Base-by-base conservation (phyloP, 805 yeast species). In the Saccharomycopsis sp. region DNA sequence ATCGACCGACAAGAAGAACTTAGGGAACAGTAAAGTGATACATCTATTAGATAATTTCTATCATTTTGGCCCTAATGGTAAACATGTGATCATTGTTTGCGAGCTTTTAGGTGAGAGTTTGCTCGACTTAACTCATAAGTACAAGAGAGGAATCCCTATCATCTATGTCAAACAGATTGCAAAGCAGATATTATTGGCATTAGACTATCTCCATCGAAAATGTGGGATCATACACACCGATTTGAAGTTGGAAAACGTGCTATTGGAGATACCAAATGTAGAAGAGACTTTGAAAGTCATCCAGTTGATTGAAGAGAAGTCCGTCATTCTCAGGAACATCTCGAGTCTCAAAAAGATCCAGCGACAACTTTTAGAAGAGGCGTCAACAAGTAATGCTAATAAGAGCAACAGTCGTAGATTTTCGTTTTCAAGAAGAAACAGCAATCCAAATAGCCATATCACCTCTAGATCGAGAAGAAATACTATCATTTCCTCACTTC, bases 201-300 rank as follows among this genome's bases (percentile, higher is more conserved):
- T 84, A 59, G 85, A 83, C 67, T 82, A 78, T 65, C 70, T 84
- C 63, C 89, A 84, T 68, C 63, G 80, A 49, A 76, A 72, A 64
- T 84, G 89, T 68, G 87, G 87, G 1, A 73, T 85, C 9, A 84
- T 85, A 47, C 93, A 87, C 70, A 82, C 92, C 12, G 92, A 86
- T 68, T 75, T 87, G 55, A 87, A 87, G 69, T 91, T 92, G 1
- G 92, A 86, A 66, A 87, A 87, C 70, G 79, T 83, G 2, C 69
- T 81, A 50, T 75, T 81, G 49, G 83, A 80, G 62, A 78, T 83
- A 35, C 74, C 76, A 57, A 81, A 82, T 63, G 82, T 81, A 53
- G 82, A 80, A 62, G 75, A 73, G 60, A 74, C 83, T 53, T 79
- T 83, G 20, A 12, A 51, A 3, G 57, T 49, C 69, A 73, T 52